phyloP scores from a whole-genome alignment of 768 basidiomycete genomes.

The Ramaria sp. region DNA sequence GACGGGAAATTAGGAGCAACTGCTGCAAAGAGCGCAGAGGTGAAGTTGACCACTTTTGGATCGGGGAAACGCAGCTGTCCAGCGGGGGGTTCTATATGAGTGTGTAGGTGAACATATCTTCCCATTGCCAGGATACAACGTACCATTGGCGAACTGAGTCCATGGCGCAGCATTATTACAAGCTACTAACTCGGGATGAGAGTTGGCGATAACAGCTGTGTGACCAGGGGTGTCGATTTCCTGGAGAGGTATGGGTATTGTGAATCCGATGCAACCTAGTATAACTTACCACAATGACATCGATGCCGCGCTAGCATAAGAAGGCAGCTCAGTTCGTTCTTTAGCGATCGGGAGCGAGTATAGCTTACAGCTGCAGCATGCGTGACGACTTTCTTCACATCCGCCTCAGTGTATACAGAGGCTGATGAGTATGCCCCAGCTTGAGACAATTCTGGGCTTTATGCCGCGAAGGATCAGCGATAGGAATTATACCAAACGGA shows the following conservation, averaged over 20 bases:
- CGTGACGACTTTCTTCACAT: slow-evolving; percentile 47
- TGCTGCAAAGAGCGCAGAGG: slow-evolving; percentile 37
- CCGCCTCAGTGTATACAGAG: slow-evolving; percentile 40
- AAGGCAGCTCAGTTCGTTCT: neutral
- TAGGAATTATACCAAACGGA: neutral
- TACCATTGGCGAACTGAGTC: slow-evolving; percentile 43
- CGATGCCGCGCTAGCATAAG: slow-evolving; percentile 55
- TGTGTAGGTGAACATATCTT: neutral
- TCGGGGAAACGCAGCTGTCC: slow-evolving; percentile 73
- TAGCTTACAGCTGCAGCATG: slow-evolving; percentile 61
- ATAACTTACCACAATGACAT: slow-evolving; percentile 42
- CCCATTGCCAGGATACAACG: neutral
- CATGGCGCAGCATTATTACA: slow-evolving; percentile 33
- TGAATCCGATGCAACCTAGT: neutral
- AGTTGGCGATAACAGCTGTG: slow-evolving; percentile 48
- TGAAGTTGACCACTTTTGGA: slow-evolving; percentile 48
- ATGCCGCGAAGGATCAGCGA: neutral
- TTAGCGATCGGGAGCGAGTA: neutral
- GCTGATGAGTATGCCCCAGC: slow-evolving; percentile 48
- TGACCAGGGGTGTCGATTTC: slow-evolving; percentile 85
- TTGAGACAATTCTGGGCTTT: slow-evolving; percentile 37
- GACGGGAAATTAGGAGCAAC: slow-evolving; percentile 38
- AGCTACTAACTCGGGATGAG: slow-evolving; percentile 68
- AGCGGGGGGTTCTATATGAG: slow-evolving; percentile 50
- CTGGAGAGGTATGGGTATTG: slow-evolving; percentile 19